Base-by-base conservation (phyloP, 192 early-diverging fungal genomes). In the Mortierella antarctica region DNA sequence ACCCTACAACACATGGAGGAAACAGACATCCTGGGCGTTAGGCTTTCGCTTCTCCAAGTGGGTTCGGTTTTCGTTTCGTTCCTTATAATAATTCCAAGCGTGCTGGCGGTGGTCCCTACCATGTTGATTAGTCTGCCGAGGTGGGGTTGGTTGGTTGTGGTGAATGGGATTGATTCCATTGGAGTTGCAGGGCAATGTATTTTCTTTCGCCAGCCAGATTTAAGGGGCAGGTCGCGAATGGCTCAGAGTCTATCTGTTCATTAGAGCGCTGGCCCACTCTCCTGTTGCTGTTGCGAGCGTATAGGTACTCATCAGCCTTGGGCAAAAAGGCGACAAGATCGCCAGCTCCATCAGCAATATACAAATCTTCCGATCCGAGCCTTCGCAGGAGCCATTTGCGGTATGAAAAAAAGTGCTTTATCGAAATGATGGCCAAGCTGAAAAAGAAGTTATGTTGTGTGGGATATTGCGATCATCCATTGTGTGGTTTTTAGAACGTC, bases 401-500 rank as follows among this genome's bases (percentile, higher is more conserved):
- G 41, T 13, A 31, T 14, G 17, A 41, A 31, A 58, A 58, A 58
- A 58, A 58, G 7, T 31, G 39, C 57, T 41, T 58, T 55, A 55
- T 55, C 53, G 14, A 8, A 12, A 18, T 20, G 15, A 55, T 8
- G 7, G 21, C 7, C n/a, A 55, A 13, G 53, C 53, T n/a, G 21
- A 20, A 20, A n/a, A 55, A 55, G n/a, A 55, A 13, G 21, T n/a
- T 55, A 55, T n/a, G 53, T 15, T 15, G 11, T 55, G 8, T 15
- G 53, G 53, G 21, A 55, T 14, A 14, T 56, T 56, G 54, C 21
- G 11, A 23, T 39, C 61, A 52, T 56, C 39, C 14, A 39, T 39
- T 12, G 3, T 59, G 4, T 17, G 7, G 12, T 53, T 6, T 62
- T 87, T 89, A 91, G 67, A 91, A 91, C 2, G 89, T 90, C 70